Base-by-base conservation (phyloP, 352 stramenopile genomes). In the Globisporangium uncinulatum region DNA sequence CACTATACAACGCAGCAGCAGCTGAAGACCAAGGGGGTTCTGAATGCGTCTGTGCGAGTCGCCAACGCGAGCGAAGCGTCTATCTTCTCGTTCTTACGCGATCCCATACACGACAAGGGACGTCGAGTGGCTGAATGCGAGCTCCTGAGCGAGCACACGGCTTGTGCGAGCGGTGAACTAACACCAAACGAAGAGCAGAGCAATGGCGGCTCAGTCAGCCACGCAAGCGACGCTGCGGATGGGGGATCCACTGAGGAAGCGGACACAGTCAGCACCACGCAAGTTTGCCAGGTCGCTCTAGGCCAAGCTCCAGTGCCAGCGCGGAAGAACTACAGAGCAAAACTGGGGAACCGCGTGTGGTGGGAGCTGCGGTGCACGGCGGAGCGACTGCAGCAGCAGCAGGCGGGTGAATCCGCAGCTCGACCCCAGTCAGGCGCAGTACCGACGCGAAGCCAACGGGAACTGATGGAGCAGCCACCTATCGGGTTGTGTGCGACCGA, bases 321-420 rank as follows among this genome's bases (percentile, higher is more conserved):
- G 10, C 61, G 56, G 21, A 62, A 63, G 39, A 64, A 65, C 39
- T 80, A 70, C 53, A 61, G 61, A 10, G 56, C 52, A n/a, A 89
- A 91, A 37, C 63, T 91, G 0, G 78, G 78, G 15, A 67, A 71
- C 31, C 73, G 67, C 43, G 58, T 85, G 17, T 92, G 79, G 81
- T 92, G 73, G 73, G 73, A 87, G 45, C 63, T 92, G 0, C 73
- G 86, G 31, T 87, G 87, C 53, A 72, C 63, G 0, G 74, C 74
- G 7, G 53, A 59, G n/a, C 58, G 46, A 31, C 56, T 86, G 10
- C 57, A 34, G 53, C 56, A 15, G 3, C 45, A 42, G 15, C 17
- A n/a, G 46, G 37, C 29, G 9, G 15, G 14, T 15, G 13, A 24
- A 37, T 36, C 11, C 19, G 4, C 13, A 10, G 31, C n/a, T 32